These are phyloP conservation scores for Botrytis medusae DNA, from an alignment of 2,329 filamentous ascomycete genomes.

Conservation along the genomic window DNA sequence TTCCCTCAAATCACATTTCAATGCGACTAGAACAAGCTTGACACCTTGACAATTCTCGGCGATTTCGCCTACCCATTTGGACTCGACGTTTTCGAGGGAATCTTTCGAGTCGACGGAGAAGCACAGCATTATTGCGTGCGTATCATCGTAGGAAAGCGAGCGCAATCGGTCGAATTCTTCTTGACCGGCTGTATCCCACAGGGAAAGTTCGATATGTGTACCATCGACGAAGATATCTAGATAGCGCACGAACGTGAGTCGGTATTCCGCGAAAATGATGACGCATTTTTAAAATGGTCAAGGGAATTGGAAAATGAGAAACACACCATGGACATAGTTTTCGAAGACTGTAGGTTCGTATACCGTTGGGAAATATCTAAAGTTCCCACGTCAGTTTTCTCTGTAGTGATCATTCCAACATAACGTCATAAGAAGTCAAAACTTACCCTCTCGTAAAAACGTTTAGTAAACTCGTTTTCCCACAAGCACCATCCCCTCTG, in stretches of 20 bases:
- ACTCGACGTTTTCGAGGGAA: slow-evolving; percentile 96
- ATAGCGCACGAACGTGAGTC: slow-evolving; percentile 5
- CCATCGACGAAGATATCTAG: slow-evolving; percentile 97
- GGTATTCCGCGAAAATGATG: background rate
- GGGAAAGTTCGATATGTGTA: slow-evolving; percentile 92
- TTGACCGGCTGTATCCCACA: slow-evolving; percentile 98
- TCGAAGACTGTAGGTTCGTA: slow-evolving; percentile 99
- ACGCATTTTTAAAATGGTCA: background rate
- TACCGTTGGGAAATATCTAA: slow-evolving; percentile 92
- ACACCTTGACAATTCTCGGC: slow-evolving; percentile 96
- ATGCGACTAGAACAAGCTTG: slow-evolving; percentile 88
- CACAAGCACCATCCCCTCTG: slow-evolving; percentile 93
- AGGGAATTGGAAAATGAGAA: background rate
- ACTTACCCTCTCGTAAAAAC: slow-evolving; percentile 95
- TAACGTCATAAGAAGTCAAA: background rate
- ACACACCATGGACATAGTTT: slow-evolving; percentile 93
- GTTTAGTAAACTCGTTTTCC: slow-evolving; percentile 95
- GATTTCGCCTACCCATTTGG: slow-evolving; percentile 98
- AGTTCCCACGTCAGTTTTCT: slow-evolving; percentile 26
- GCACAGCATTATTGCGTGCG: slow-evolving; percentile 97
- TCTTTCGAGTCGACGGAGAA: slow-evolving; percentile 96
- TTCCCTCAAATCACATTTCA: slow-evolving; percentile 96
- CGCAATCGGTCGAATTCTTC: slow-evolving; percentile 98
- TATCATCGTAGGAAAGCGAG: slow-evolving; percentile 94
- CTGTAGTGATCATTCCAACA: background rate